Base-by-base conservation (phyloP, 805 yeast genomes). In the Dipodascus geniculatus region DNA sequence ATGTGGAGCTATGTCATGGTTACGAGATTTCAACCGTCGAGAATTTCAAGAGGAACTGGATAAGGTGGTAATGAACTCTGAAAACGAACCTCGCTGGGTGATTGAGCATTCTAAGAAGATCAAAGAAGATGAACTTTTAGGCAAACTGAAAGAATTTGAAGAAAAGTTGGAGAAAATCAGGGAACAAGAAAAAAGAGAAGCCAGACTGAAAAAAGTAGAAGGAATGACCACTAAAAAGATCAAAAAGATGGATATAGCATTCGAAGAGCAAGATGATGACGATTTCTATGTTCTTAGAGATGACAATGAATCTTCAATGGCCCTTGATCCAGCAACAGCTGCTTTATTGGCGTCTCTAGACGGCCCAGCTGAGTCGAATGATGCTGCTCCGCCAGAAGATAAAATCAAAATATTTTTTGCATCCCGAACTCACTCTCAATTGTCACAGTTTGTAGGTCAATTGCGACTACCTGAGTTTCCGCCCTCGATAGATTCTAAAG, bases 371-470 rank as follows among this genome's bases (percentile, higher is more conserved):
- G 65, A 60, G 47, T 60, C 54, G 3, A 57, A 33, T 28, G 57
- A 48, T 11, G 57, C 55, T 8, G 55, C 50, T 4, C 58, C 57
- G 58, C 35, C 50, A 56, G 33, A 54, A 56, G 58, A 58, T 17
- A 42, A 61, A 0, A 61, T 71, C 0, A 78, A 81, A 59, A 79
- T 90, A 1, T 78, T 69, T 59, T 89, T 82, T 63, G 75, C 95
- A 0, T 87, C 96, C 1, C 72, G 98, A 66, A 90, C 98, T 0
- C 97, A 90, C 63, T 87, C 96, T 0, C 98, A 90, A 64, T 70
- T 90, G 48, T 73, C 74, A 38, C 98, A 90, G 63, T 86, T 90
- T 62, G 79, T 88, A 0, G 76, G 79, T 16, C 96, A 91, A 60
- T 67, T 90, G 42, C 64, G 72, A 48, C 62, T 84, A 22, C 80